Evolutionary conservation across 2,329 filamentous ascomycete genomes (phyloP), one percentile per base, ranked within the genome.

Genomic region (Fusarium circinatum): DNA sequence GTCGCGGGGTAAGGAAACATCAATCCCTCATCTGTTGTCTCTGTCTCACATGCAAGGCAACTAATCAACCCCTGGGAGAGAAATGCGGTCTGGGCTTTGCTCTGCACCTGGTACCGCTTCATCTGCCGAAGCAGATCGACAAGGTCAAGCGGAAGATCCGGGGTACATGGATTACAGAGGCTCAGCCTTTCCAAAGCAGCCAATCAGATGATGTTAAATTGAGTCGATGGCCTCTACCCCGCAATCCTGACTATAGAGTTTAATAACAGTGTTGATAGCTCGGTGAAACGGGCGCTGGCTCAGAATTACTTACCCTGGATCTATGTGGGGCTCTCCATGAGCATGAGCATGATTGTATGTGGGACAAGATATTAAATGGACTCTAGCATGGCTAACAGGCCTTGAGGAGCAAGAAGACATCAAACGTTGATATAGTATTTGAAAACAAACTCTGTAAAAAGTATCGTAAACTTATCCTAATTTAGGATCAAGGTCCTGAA

Each of bases 111-210:
- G 20, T 55, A 41, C 51, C 51, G 51, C 51, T 55, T 55, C 51
- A 55, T 55, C 51, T 41, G 51, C 51, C 34, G 51, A 55, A 55
- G 24, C 51, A 55, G 51, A 55, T 55, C 51, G 20, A 41, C 34
- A 41, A 28, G 20, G 34, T 28, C 5, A 55, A 55, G 15, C 24
- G 34, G 51, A 55, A 55, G 51, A 55, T 41, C 34, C 34, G 51
- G 51, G 51, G 34, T 41, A 41, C 51, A 55, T n/a, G 14, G 34
- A n/a, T 39, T 18, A 39, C 24, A 54, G 20, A 28, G 5, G 24
- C 51, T 41, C 51, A 41, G 24, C 8, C 14, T n/a, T n/a, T 55
- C 24, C 20, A 8, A 14, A 10, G 5, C 5, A 55, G 8, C 51
- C 34, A 55, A 55, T 55, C 20, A 41, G 3, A 12, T 14, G 1